These are phyloP conservation scores for Baudoinia panamericana DNA, from an alignment of 495 filamentous ascomycete genomes.

Conservation along the genomic window DNA sequence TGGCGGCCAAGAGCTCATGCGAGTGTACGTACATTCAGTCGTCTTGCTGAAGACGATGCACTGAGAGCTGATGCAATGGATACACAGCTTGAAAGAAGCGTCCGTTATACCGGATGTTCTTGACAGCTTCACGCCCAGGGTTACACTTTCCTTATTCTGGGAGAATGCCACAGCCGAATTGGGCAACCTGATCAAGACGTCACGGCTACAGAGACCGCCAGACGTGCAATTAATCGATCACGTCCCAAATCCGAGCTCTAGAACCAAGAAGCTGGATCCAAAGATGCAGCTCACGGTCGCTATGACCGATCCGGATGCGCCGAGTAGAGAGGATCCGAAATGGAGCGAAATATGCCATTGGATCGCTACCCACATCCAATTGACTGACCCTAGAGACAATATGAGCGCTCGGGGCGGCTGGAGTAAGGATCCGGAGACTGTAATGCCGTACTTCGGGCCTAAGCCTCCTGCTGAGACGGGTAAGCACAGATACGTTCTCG, in stretches of 20 bases:
- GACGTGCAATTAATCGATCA: constrained; percentile 30
- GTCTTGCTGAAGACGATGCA: background rate
- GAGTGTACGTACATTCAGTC: too few species aligned
- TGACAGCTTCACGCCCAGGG: constrained; percentile 46
- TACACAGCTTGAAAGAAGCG: constrained; percentile 41
- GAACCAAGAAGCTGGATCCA: constrained; percentile 2
- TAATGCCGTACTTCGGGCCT: constrained; percentile 48
- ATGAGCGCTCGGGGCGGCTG: background rate
- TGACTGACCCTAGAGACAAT: constrained; percentile 12
- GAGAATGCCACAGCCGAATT: constrained; percentile 35
- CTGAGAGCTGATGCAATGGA: too few species aligned
- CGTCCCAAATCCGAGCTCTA: background rate
- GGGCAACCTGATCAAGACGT: constrained; percentile 48
- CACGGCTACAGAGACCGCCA: constrained; percentile 39
- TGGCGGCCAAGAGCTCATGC: too few species aligned
- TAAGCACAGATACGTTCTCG: constrained; percentile 56
- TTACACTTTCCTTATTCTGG: constrained; percentile 41
- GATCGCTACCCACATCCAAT: constrained; percentile 40
- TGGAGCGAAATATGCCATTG: constrained; percentile 65
- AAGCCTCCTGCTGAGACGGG: constrained; percentile 51
- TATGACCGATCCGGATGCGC: constrained; percentile 60
- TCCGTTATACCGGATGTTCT: constrained; percentile 54
- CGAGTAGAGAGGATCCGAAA: constrained; percentile 47
- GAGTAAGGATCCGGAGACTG: constrained; percentile 25
- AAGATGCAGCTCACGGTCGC: constrained; percentile 34